phyloP scores from a whole-genome alignment of 2,329 filamentous ascomycete genomes.

The Tolypocladium tropicale region DNA sequence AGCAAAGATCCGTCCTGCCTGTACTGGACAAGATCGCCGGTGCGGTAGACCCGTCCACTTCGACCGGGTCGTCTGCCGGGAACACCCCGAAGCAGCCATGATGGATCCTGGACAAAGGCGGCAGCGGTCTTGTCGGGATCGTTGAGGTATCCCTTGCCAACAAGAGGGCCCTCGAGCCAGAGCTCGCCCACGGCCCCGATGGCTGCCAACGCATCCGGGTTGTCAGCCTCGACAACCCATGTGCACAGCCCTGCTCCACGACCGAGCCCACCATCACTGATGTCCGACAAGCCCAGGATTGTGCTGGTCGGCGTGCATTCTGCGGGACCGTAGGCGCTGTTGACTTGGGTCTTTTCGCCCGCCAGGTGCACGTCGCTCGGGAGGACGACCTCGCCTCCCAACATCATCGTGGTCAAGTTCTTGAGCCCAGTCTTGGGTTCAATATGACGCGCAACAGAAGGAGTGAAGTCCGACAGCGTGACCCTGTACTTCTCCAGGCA shows the following conservation, averaged over 20 bases:
- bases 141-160: constrained; percentile 13
- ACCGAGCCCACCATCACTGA: constrained; percentile 2
- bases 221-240: constrained; percentile 12
- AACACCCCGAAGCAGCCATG: constrained; percentile 4
- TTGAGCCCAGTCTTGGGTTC: constrained; percentile 1
- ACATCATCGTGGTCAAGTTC: constrained; percentile 6
- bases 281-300: neutral
- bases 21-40: constrained; percentile 14
- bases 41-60: constrained; percentile 10
- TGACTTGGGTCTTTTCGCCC: constrained; percentile 5
- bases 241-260: constrained; percentile 2
- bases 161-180: constrained; percentile 14
- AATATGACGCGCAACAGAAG: constrained; percentile 8
- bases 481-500: constrained; percentile 3
- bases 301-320: constrained; percentile 7
- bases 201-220: constrained; percentile 8
- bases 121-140: constrained; percentile 4
- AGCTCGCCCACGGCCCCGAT: constrained; percentile 15
- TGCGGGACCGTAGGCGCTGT: constrained; percentile 12
- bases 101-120: constrained; percentile 4
- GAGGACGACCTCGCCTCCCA: constrained; percentile 8
- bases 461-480: constrained; percentile 8
- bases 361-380: constrained; percentile 4
- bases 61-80: constrained; percentile 1
- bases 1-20: constrained; percentile 23